Evolutionary conservation across 495 filamentous ascomycete genomes (phyloP).

Genomic region (Glutinoglossum americanum): DNA sequence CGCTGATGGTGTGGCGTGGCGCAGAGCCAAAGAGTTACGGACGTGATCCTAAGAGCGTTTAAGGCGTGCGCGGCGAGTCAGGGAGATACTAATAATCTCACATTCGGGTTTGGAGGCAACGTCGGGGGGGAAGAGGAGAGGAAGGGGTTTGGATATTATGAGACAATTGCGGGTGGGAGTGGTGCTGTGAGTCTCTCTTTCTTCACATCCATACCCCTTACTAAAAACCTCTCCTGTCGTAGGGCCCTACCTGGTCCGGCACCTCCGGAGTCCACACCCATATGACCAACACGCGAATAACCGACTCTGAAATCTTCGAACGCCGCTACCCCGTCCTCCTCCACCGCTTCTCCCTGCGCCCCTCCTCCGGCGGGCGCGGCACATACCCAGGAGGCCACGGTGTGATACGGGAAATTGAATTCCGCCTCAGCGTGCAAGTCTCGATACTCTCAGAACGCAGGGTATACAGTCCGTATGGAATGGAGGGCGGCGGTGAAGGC

Average conservation of each 20-base stretch:
- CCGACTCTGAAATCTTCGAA: constrained; percentile 90
- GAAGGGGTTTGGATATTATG: constrained; percentile 88
- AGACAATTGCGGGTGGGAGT: constrained; percentile 84
- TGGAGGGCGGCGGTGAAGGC: constrained; percentile 69
- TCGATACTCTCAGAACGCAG: constrained; percentile 76
- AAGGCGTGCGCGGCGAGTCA: constrained; percentile 76
- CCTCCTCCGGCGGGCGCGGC: constrained; percentile 47
- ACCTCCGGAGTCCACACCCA: constrained; percentile 82
- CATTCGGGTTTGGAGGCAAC: constrained; percentile 66
- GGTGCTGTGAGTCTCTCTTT: constrained; percentile 30
- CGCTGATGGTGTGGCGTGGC: constrained; percentile 8
- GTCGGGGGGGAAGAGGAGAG: constrained; percentile 25
- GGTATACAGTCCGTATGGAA: constrained; percentile 73
- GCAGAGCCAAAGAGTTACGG: constrained; percentile 63
- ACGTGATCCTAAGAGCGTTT: constrained; percentile 86
- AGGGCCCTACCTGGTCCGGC: constrained; percentile 44
- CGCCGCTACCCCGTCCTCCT: constrained; percentile 77
- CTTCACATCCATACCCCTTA: background rate
- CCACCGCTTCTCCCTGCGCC: constrained; percentile 56
- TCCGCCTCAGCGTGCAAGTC: constrained; percentile 69
- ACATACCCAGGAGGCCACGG: constrained; percentile 71
- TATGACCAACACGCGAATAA: constrained; percentile 99
- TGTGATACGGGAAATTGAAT: constrained; percentile 86
- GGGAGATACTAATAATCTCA: constrained; percentile 83
- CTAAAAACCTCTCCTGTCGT: background rate